Evolutionary conservation across 257 asterid species (phyloP), one percentile per base, ranked within the genome.

Genomic region (Plantago elongata): DNA sequence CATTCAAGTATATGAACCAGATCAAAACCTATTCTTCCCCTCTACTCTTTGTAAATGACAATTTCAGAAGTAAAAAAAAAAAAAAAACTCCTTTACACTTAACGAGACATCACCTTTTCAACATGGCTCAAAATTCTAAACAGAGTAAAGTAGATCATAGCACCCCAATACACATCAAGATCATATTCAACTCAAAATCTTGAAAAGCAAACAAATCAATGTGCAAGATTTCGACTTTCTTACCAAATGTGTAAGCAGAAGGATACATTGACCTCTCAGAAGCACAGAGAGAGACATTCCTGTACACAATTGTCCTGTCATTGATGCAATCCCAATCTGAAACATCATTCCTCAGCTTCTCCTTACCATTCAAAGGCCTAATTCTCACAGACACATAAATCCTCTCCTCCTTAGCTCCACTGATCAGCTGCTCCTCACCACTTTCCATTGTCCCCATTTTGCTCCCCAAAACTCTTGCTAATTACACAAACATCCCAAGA

Each of bases 261-360:
- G 99, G 99, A 76, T 81, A 89, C 88, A 86, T 83, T 12, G 96
- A 83, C 68, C 97, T 80, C 45, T 93, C 99, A 3, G 97, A 73
- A 2, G 86, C 79, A 6, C 90, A 82, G 54, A 85, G 79, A 69
- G 71, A 71, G 29, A 63, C 82, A 82, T 87, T 89, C 90, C 82
- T 93, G 82, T 81, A 83, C 51, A 89, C 67, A 70, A 93, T 68
- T 4, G 95, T 87, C 16, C 82, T 78, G 9, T 89, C 94, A 66
- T 79, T 87, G 74, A 93, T 77, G 74, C 97, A 93, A 49, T 89
- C 99, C 99, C 99, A 93, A 74, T 93, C 99, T 16, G 96, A 79
- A 65, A 74, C 89, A 73, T 89, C 97, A 69, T 79, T 84, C 77
- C 84, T 84, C 67, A 61, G 51, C 60, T 83, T 77, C 63, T 93